Percentiles rank a stretch among this genome's conserved stretches.
Conservation (phyloP, 257 asterid genomes). For the Nemophila menziesii region DNA sequence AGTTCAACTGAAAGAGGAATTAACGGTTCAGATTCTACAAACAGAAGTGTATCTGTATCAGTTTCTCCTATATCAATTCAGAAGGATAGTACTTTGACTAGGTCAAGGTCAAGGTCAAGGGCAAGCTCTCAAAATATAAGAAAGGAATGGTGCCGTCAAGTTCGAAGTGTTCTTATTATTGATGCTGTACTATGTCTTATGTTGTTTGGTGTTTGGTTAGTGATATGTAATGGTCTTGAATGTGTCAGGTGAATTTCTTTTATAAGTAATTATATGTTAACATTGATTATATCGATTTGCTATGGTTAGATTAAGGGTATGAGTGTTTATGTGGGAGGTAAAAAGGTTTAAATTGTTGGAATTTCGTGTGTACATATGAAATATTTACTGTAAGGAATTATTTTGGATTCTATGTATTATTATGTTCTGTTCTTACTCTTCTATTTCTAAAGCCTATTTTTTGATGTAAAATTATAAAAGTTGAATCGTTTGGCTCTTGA, state of each 20-base stretch:
- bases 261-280: not conserved
- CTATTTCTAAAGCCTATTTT: too few relatives aligned
- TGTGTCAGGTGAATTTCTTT: conserved; percentile 35
- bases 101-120: conserved; percentile 23
- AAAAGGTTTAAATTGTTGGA: not conserved
- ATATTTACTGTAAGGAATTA: not conserved
- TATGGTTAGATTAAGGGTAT: not conserved
- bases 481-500: not conserved
- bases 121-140: conserved; percentile 24
- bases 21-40: conserved; percentile 17
- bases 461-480: too few relatives aligned
- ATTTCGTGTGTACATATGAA: conserved; percentile 10
- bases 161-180: conserved; percentile 45
- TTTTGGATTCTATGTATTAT: not conserved
- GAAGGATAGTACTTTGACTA: conserved; percentile 27
- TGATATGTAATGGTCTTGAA: conserved; percentile 46
- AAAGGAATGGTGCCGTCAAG: conserved; percentile 55
- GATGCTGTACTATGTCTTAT: conserved; percentile 49
- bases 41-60: conserved; percentile 18
- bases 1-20: conserved; percentile 25
- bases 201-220: conserved; percentile 54
- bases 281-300: not conserved
- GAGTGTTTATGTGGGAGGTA: conserved; percentile 1
- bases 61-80: conserved; percentile 22
- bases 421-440: not conserved